Percentiles rank a stretch among this genome's conserved stretches.
Evolutionary conservation across 1,139 yeast species (phyloP).

Genomic region (Petasospora rhodanensis): DNA sequence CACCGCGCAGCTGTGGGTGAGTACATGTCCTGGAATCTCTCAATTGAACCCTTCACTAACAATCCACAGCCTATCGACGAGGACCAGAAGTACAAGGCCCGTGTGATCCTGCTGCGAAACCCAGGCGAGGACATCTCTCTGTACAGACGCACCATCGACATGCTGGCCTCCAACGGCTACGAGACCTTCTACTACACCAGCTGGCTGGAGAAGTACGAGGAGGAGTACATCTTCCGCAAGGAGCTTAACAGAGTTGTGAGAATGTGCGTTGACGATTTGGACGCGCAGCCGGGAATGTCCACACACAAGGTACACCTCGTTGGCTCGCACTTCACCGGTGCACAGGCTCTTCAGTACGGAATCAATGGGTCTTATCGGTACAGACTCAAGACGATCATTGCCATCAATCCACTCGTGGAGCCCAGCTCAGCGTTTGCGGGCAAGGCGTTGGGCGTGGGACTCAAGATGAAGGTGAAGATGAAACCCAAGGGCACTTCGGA

Average conservation of each 20-base stretch:
- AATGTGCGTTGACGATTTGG: slow-evolving; percentile 20
- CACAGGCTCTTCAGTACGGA: slow-evolving; percentile 16
- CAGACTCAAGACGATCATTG: slow-evolving; percentile 15
- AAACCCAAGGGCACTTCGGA: slow-evolving; percentile 7
- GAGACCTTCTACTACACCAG: slow-evolving; percentile 16
- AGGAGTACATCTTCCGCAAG: slow-evolving; percentile 9
- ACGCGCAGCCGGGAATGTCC: slow-evolving; percentile 1
- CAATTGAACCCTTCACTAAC: slow-evolving; percentile 5
- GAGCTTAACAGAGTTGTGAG: slow-evolving; percentile 17
- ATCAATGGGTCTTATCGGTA: slow-evolving; percentile 15
- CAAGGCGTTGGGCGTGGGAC: slow-evolving; percentile 4
- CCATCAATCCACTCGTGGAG: slow-evolving; percentile 16
- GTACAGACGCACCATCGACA: slow-evolving; percentile 13
- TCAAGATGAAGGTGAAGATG: slow-evolving; percentile 10
- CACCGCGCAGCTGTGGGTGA: slow-evolving; percentile 16
- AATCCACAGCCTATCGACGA: slow-evolving; percentile 14
- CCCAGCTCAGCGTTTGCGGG: slow-evolving; percentile 5
- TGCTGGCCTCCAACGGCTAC: slow-evolving; percentile 13
- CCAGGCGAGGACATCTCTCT: slow-evolving; percentile 17
- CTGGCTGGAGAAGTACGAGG: slow-evolving; percentile 9
- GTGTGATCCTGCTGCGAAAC: slow-evolving; percentile 15
- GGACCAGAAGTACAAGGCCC: slow-evolving; percentile 12
- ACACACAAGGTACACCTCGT: slow-evolving; percentile 12
- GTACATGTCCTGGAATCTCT: not conserved
- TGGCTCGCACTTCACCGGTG: slow-evolving; percentile 15